A percentile compares a stretch with the other conserved stretches of the same genome.
Conservation (phyloP, 1,284 basidiomycete genomes). For the Ustanciosporium gigantosporum region DNA sequence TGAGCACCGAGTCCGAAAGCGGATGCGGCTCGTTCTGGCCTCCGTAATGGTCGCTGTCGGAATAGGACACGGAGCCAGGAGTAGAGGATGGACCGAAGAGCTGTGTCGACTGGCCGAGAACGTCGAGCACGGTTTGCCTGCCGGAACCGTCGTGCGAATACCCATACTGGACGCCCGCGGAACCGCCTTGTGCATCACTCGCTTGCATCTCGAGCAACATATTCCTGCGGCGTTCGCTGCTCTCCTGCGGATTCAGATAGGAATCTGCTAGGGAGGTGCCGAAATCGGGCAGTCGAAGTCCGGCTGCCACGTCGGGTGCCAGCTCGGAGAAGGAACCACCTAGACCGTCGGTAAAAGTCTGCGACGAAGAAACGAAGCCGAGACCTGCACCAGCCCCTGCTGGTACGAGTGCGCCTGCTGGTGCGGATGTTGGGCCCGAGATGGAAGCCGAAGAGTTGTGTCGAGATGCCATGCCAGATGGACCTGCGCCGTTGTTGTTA, state of each 20-base stretch:
- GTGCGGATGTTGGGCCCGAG: constrained; percentile 7
- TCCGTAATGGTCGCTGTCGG: constrained; percentile 6
- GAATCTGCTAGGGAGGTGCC: constrained; percentile 47
- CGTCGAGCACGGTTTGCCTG: constrained; percentile 32
- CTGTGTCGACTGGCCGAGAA: constrained; percentile 29
- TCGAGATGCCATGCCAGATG: neutral
- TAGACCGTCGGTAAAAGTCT: constrained; percentile 17
- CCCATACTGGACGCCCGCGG: constrained; percentile 1
- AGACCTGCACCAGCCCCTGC: neutral
- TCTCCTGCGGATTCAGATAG: constrained; percentile 41
- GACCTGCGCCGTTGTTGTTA: neutral
- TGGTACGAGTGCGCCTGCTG: constrained; percentile 19
- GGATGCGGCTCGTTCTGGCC: constrained; percentile 32
- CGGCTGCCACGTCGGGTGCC: constrained; percentile 28
- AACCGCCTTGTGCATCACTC: neutral
- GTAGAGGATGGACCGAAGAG: constrained; percentile 16
- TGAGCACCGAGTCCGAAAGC: constrained; percentile 46
- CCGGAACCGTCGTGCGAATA: constrained; percentile 3
- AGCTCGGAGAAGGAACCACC: constrained; percentile 38
- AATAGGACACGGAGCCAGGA: constrained; percentile 22
- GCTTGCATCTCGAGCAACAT: constrained; percentile 29
- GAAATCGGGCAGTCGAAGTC: constrained; percentile 42
- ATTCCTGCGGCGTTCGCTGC: constrained; percentile 28
- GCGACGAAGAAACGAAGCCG: constrained; percentile 9
- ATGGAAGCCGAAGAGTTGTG: neutral